Evolutionary conservation across 2,329 filamentous ascomycete species (phyloP), one percentile per base, ranked within the genome.

Genomic region (Dissoconium aciculare): DNA sequence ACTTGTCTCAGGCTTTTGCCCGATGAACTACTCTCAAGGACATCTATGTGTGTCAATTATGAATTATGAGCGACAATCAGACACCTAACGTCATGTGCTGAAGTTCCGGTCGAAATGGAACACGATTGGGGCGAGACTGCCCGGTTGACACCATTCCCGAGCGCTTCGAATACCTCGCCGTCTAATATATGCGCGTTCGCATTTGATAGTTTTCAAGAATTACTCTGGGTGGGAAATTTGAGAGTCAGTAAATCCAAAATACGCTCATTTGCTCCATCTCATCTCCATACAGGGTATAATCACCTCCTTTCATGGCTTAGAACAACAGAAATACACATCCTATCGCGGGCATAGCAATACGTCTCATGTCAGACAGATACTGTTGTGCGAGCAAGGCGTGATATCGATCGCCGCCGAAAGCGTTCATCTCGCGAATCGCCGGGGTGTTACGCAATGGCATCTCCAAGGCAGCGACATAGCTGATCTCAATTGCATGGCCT

Each of bases 401-500:
- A 70, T 98, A 31, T 79, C 76, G n/a, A 58, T 98, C 30, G 83
- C 85, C 3, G 66, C 77, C 19, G 75, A 74, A 40, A 83, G 84
- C 53, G 67, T 95, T 9, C 89, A 98, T 57, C 82, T 94, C 66
- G 74, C 84, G n/a, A 67, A 72, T 37, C 71, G 89, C 32, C 72
- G 81, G 39, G 89, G 89, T 2, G 60, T 81, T 34, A 74, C 84
- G 31, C 67, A 89, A 62, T 95, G 89, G 85, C 84, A 94, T 56
- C 66, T 94, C 38, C 71, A 66, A 66, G 67, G 74, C 48, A 63
- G 73, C 15, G 77, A 78, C 33, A 92, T 95, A 77, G 73, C 69
- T 40, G 82, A 94, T 50, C 62, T 98, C 41, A 73, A 74, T 45
- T 95, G 89, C 56, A 95, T 95, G 84, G 87, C 79, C 53, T 94